These are phyloP conservation scores for Tremella mesenterica DNA, from an alignment of 768 basidiomycete species.

Conservation along the genomic window DNA sequence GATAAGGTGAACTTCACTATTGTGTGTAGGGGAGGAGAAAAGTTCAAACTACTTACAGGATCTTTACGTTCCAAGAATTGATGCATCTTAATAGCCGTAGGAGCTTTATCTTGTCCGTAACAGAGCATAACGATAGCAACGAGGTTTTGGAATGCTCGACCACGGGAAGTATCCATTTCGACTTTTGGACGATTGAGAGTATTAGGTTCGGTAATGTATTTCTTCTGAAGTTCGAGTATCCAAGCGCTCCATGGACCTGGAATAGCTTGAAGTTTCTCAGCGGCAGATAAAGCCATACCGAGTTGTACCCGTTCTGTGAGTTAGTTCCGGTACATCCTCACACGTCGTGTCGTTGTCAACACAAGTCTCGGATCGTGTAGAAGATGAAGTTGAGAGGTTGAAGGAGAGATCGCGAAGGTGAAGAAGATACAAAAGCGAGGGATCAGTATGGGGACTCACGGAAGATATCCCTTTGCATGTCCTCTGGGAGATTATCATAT, in stretches of 20 bases:
- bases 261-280: constrained; percentile 74
- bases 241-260: constrained; percentile 62
- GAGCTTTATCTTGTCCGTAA: constrained; percentile 2
- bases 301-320: constrained; percentile 58
- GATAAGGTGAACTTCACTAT: not conserved
- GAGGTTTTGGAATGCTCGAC: constrained; percentile 67
- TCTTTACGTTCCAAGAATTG: constrained; percentile 18
- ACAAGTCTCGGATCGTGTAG: not conserved
- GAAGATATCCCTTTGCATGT: constrained; percentile 61
- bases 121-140: constrained; percentile 54
- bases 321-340: not conserved
- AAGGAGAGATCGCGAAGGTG: not conserved
- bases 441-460: constrained; percentile 21
- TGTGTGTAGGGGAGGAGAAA: not conserved
- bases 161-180: constrained; percentile 59
- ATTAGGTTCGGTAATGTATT: constrained; percentile 54
- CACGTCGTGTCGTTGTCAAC: not conserved
- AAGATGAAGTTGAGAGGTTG: not conserved
- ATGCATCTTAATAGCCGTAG: constrained; percentile 1
- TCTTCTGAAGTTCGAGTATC: constrained; percentile 55
- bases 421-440: too few species aligned
- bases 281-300: constrained; percentile 63
- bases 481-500: constrained; percentile 53
- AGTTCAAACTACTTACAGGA: constrained; percentile 10
- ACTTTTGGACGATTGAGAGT: constrained; percentile 54